phyloP scores from a whole-genome alignment of 805 yeast genomes.

The Starmerella etchellsii region DNA sequence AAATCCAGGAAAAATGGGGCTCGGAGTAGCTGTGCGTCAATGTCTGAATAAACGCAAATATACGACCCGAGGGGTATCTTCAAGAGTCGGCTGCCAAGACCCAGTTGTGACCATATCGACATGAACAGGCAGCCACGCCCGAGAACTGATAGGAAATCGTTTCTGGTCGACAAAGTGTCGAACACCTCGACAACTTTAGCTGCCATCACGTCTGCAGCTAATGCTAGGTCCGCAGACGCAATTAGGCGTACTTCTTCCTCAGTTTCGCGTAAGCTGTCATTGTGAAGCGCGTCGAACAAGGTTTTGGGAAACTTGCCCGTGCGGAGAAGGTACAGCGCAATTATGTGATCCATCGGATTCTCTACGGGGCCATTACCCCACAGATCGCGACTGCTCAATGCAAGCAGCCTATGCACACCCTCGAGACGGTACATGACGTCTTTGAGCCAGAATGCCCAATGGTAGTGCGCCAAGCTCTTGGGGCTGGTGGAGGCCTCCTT shows the following conservation, averaged over 20 bases:
- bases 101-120: slow-evolving; percentile 9
- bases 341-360: slow-evolving; percentile 15
- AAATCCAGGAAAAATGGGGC: slow-evolving; percentile 20
- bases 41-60: slow-evolving; percentile 10
- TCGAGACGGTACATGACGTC: slow-evolving; percentile 13
- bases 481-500: slow-evolving; percentile 6
- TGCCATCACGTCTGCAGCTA: slow-evolving; percentile 1
- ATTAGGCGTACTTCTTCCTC: neutral
- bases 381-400: slow-evolving; percentile 11
- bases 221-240: neutral
- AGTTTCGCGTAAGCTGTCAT: neutral
- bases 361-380: slow-evolving; percentile 17
- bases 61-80: slow-evolving; percentile 14
- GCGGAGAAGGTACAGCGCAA: slow-evolving; percentile 15
- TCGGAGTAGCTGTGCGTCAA: neutral
- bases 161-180: slow-evolving; percentile 3
- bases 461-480: slow-evolving; percentile 14
- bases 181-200: slow-evolving; percentile 7
- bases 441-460: slow-evolving; percentile 18
- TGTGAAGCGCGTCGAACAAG: slow-evolving; percentile 3
- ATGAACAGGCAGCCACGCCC: slow-evolving; percentile 14
- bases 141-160: slow-evolving; percentile 15
- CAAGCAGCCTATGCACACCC: slow-evolving; percentile 17
- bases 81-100: slow-evolving; percentile 12
- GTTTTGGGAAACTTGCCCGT: slow-evolving; percentile 9